A percentile compares a stretch with the other conserved stretches of the same genome.
Evolutionary conservation across 495 filamentous ascomycete genomes (phyloP).

Genomic region (Neurospora sp.): DNA sequence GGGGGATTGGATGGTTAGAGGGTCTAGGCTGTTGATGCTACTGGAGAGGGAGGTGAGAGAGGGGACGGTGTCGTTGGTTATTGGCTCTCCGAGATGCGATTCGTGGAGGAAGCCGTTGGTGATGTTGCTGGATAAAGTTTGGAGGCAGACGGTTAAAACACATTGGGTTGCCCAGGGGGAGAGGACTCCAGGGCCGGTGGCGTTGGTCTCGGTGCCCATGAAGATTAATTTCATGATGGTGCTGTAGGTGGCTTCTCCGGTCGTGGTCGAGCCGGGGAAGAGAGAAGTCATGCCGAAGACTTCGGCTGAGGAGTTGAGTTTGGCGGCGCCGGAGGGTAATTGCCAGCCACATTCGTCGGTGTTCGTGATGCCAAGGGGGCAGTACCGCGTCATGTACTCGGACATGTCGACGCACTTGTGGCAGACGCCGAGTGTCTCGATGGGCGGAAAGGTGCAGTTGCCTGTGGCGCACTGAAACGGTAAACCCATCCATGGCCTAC

Average conservation of each 20-base stretch:
- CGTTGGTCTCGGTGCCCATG: constrained; percentile 14
- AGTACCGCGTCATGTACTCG: constrained; percentile 15
- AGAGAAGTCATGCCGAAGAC: constrained; percentile 20
- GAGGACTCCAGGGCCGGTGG: neutral
- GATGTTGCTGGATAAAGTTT: constrained; percentile 5
- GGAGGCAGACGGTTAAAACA: constrained; percentile 10
- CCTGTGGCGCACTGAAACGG: constrained; percentile 18
- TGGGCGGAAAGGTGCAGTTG: constrained; percentile 20
- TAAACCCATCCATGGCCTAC: constrained; percentile 9
- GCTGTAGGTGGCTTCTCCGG: constrained; percentile 12
- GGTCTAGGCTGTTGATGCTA: neutral
- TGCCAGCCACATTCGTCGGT: constrained; percentile 13
- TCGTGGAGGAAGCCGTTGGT: constrained; percentile 11
- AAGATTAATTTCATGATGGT: constrained; percentile 21
- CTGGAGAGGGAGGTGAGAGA: neutral
- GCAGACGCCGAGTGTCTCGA: constrained; percentile 21
- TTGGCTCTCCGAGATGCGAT: neutral
- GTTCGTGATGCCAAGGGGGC: neutral
- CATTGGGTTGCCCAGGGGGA: constrained; percentile 17
- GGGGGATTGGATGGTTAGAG: constrained; percentile 2
- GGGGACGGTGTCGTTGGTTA: constrained; percentile 8
- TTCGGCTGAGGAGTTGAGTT: constrained; percentile 7
- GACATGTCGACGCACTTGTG: constrained; percentile 19
- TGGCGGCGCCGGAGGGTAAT: constrained; percentile 12
- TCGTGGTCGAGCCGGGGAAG: constrained; percentile 5